phyloP scores from a whole-genome alignment of 345 rosid genomes.

The Eucalyptus erythrocorys region DNA sequence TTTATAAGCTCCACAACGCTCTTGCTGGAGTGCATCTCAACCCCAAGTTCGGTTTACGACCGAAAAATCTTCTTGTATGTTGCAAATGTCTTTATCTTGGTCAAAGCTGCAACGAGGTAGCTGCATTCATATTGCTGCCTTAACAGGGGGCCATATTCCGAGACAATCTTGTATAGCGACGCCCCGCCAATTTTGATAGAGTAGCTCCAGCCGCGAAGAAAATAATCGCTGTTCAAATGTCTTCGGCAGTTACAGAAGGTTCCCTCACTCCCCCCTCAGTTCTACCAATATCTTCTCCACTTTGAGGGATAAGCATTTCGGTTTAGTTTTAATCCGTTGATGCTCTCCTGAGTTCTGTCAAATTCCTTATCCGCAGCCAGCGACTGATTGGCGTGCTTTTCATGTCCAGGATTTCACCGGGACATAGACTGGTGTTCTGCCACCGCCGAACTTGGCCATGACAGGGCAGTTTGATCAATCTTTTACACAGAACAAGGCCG shows the following conservation, averaged over 20 bases:
- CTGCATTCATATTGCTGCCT: no score
- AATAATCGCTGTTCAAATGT: background rate
- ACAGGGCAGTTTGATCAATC: conserved; percentile 92
- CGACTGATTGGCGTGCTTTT: background rate
- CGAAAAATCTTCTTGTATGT: background rate
- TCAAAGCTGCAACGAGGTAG: background rate
- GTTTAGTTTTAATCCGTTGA: background rate
- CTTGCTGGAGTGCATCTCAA: background rate
- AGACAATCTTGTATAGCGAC: no score
- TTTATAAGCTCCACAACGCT: background rate
- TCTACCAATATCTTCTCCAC: background rate
- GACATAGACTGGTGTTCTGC: background rate
- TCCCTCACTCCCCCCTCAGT: background rate
- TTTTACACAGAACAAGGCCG: conserved; percentile 78
- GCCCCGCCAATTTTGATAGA: no score
- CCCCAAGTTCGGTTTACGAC: background rate
- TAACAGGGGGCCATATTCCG: no score
- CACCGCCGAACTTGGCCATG: conserved; percentile 5
- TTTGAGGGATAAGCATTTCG: background rate
- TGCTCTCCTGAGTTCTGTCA: background rate
- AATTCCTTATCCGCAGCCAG: background rate
- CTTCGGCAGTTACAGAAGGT: background rate
- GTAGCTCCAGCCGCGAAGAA: no score
- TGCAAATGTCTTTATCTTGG: background rate
- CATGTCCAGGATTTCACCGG: background rate